phyloP scores from a whole-genome alignment of 495 filamentous ascomycete genomes.

The Neohortaea acidophila region DNA sequence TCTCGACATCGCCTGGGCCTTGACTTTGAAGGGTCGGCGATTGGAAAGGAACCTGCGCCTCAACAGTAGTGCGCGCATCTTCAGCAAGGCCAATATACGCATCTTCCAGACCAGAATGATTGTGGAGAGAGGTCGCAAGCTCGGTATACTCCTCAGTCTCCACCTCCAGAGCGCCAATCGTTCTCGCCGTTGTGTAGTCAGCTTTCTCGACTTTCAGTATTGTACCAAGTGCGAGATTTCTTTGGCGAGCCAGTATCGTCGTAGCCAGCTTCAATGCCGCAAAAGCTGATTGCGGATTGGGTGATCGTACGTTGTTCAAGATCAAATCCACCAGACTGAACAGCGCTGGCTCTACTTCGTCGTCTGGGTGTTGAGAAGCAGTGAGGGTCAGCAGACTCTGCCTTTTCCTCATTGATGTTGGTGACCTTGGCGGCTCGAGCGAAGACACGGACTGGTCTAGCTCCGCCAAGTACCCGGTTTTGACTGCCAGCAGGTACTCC shows the following conservation, averaged over 20 bases:
- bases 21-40: background rate
- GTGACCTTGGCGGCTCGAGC: slow-evolving; percentile 36
- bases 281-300: slow-evolving; percentile 72
- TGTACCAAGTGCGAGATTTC: slow-evolving; percentile 65
- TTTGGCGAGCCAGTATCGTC: slow-evolving; percentile 71
- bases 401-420: slow-evolving; percentile 49
- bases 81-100: slow-evolving; percentile 51
- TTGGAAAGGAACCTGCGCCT: slow-evolving; percentile 25
- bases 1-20: background rate
- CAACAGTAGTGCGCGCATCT: slow-evolving; percentile 62
- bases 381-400: slow-evolving; percentile 81
- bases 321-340: slow-evolving; percentile 92
- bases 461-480: slow-evolving; percentile 28
- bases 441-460: slow-evolving; percentile 32
- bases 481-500: slow-evolving; percentile 60
- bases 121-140: slow-evolving; percentile 56
- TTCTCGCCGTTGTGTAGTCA: slow-evolving; percentile 39
- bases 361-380: slow-evolving; percentile 50
- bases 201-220: slow-evolving; percentile 37
- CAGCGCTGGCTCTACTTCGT: slow-evolving; percentile 63
- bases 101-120: slow-evolving; percentile 55
- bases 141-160: slow-evolving; percentile 61
- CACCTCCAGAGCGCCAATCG: slow-evolving; percentile 62
- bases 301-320: slow-evolving; percentile 65
- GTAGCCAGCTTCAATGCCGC: slow-evolving; percentile 75